These are phyloP conservation scores for Quercus tomentella DNA, from an alignment of 331 rosid species.

Conservation along the genomic window DNA sequence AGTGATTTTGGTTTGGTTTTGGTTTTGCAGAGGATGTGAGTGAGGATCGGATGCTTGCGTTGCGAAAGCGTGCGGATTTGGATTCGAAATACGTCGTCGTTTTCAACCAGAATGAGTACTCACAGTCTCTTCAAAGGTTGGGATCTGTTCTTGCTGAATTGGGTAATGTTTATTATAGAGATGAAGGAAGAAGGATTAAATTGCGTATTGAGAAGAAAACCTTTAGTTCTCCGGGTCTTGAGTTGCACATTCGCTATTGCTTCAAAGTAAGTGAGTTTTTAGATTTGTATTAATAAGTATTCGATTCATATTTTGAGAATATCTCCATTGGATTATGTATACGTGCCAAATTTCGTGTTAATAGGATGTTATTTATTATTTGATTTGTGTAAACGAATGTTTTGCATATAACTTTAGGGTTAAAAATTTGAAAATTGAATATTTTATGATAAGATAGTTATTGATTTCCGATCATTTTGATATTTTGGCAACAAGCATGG, in stretches of 20 bases:
- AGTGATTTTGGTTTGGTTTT: no score
- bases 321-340: no score
- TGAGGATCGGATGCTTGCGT: conserved; percentile 86
- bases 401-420: no score
- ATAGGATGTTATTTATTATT: no score
- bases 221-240: conserved; percentile 35
- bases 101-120: conserved; percentile 52
- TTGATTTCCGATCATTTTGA: no score
- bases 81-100: conserved; percentile 64
- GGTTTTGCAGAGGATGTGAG: conserved; percentile 55
- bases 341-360: no score
- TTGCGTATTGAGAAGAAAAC: conserved; percentile 76
- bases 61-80: conserved; percentile 87
- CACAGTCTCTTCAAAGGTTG: conserved; percentile 65
- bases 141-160: conserved; percentile 65
- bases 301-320: no score
- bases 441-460: no score
- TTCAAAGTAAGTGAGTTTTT: conserved; percentile 62
- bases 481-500: no score
- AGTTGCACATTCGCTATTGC: conserved; percentile 77
- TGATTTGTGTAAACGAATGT: no score
- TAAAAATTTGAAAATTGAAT: no score
- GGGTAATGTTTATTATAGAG: conserved; percentile 57
- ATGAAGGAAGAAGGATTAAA: conserved; percentile 82
- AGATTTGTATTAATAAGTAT: no score